phyloP scores from a whole-genome alignment of 2,329 filamentous ascomycete genomes.

The Claviceps humidiphila region DNA sequence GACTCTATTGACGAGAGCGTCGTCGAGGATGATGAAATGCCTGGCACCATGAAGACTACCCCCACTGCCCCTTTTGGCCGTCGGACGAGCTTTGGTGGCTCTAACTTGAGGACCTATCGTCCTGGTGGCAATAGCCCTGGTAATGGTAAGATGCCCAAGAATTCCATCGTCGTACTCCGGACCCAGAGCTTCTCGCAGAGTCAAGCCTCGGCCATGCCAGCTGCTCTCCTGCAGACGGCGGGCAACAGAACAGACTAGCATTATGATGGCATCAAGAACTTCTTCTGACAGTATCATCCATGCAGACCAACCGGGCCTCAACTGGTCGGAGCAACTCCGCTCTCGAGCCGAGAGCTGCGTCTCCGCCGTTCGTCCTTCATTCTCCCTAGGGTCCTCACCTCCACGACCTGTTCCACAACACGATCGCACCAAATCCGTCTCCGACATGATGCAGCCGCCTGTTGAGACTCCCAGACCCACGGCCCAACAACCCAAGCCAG shows the following conservation, averaged over 20 bases:
- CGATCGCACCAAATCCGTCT: constrained; percentile 57
- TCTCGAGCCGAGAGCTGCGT: constrained; percentile 76
- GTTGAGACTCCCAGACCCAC: constrained; percentile 28
- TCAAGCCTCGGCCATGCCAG: constrained; percentile 19
- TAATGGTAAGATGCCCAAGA: constrained; percentile 43
- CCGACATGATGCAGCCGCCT: constrained; percentile 46
- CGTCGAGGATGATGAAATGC: constrained; percentile 53
- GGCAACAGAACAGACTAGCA: constrained; percentile 42
- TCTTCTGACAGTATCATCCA: constrained; percentile 52
- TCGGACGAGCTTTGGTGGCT: constrained; percentile 80
- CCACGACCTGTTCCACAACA: constrained; percentile 31
- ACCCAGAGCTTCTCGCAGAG: constrained; percentile 16
- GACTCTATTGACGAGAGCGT: constrained; percentile 59
- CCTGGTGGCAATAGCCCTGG: constrained; percentile 43
- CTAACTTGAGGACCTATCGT: constrained; percentile 49
- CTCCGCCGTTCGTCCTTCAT: constrained; percentile 40
- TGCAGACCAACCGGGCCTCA: constrained; percentile 78
- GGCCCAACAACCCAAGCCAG: constrained; percentile 30
- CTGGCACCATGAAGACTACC: constrained; percentile 38
- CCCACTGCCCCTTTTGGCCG: constrained; percentile 66
- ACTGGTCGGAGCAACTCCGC: constrained; percentile 93
- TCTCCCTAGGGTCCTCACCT: constrained; percentile 39
- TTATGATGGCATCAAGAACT: constrained; percentile 40
- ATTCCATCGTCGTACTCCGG: constrained; percentile 25
- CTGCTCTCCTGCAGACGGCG: constrained; percentile 23